Conservation (phyloP, 371 early-diverging fungal species). For the Mortierella sp. region DNA sequence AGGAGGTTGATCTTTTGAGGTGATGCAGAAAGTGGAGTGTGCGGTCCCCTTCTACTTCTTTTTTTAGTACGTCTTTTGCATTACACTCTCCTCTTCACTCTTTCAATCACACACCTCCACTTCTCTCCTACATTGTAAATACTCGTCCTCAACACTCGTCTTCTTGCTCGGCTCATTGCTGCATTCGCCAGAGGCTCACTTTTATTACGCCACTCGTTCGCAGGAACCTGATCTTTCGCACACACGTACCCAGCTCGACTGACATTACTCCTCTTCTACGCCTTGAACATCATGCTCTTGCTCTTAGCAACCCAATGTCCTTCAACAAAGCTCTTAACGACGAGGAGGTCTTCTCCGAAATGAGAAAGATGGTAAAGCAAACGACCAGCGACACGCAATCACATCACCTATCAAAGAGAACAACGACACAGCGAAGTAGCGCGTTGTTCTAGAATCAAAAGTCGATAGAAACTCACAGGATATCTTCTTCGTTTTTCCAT, state of each 20-base stretch:
- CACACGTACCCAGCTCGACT: neutral
- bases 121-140: constrained; percentile 7
- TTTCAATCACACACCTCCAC: neutral
- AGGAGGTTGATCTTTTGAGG: constrained; percentile 5
- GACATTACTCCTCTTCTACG: constrained; percentile 1
- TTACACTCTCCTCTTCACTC: neutral
- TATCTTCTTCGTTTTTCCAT: neutral
- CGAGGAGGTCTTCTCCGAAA: constrained; percentile 90
- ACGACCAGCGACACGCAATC: neutral
- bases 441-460: neutral
- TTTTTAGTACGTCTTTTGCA: neutral
- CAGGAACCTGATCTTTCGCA: neutral
- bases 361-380: constrained; percentile 87
- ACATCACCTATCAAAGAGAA: neutral
- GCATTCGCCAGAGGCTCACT: neutral
- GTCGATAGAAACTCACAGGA: neutral
- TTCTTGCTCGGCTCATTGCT: neutral
- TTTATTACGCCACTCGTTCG: neutral
- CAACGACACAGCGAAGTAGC: neutral
- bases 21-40: constrained; percentile 5
- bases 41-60: neutral
- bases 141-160: neutral
- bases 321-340: constrained; percentile 86
- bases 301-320: constrained; percentile 58
- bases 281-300: neutral